phyloP scores from a whole-genome alignment of 345 rosid genomes.

The Populus pruinosa region DNA sequence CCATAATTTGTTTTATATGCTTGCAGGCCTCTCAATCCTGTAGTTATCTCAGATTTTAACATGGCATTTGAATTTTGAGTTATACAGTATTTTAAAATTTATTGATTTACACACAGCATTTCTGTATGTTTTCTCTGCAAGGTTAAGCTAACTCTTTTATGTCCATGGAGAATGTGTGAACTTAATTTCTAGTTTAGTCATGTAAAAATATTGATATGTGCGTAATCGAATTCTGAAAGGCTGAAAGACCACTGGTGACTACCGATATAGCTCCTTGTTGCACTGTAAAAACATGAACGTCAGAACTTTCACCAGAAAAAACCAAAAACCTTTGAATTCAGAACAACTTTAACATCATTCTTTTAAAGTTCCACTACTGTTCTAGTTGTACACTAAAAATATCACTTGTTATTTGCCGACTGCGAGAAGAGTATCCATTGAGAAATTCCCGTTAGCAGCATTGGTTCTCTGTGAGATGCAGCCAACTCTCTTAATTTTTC shows the following conservation, averaged over 20 bases:
- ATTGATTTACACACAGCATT: not conserved
- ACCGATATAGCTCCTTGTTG: not conserved
- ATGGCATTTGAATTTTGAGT: not conserved
- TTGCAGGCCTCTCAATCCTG: no score
- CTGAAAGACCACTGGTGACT: not conserved
- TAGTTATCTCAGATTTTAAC: not conserved
- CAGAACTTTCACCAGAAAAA: not conserved
- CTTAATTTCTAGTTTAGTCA: not conserved
- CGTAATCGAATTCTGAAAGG: not conserved
- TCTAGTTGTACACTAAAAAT: not conserved
- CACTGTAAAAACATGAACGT: not conserved
- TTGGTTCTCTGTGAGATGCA: not conserved
- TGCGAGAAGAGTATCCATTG: not conserved
- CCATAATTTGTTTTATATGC: no score
- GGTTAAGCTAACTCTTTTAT: not conserved
- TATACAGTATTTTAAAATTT: not conserved
- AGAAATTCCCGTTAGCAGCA: not conserved
- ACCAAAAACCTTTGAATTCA: not conserved
- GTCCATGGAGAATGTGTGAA: not conserved
- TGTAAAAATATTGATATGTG: not conserved
- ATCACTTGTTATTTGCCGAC: not conserved
- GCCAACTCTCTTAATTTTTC: not conserved
- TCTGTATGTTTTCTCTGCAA: not conserved
- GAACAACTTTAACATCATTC: not conserved
- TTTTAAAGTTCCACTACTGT: not conserved